Conservation (phyloP, 306 rosid species). For the Rosa rugosa region DNA sequence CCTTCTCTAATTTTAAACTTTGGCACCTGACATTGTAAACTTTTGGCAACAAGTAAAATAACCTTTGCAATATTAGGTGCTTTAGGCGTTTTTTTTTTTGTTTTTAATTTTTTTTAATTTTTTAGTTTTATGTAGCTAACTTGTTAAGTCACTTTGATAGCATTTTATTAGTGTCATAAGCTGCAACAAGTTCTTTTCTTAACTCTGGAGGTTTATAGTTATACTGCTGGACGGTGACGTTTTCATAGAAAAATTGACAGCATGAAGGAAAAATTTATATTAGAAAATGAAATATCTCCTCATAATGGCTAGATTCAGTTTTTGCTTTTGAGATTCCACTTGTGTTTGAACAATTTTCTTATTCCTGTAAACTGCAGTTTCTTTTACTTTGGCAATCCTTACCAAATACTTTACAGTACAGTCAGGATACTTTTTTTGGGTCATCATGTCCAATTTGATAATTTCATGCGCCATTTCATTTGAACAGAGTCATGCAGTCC, state of each 20-base stretch:
- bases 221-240: neutral
- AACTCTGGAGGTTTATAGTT: neutral
- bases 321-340: neutral
- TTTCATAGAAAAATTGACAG: conserved; percentile 2
- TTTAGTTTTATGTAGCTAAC: too few species aligned
- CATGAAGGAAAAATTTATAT: neutral
- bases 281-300: neutral
- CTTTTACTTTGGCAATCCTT: neutral
- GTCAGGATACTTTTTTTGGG: neutral
- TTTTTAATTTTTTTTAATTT: too few species aligned
- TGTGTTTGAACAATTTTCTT: neutral
- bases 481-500: neutral
- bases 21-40: too few species aligned
- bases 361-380: neutral
- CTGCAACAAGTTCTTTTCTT: too few species aligned
- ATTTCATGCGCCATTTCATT: neutral
- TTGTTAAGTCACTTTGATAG: too few species aligned
- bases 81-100: too few species aligned
- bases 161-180: too few species aligned
- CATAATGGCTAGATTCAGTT: neutral
- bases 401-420: neutral
- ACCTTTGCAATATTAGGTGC: too few species aligned
- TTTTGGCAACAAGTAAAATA: too few species aligned
- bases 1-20: too few species aligned
- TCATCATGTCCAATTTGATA: neutral